Percentiles rank a stretch among this genome's conserved stretches.
phyloP scores from a whole-genome alignment of 345 rosid genomes.

The Eucalyptus victrix region DNA sequence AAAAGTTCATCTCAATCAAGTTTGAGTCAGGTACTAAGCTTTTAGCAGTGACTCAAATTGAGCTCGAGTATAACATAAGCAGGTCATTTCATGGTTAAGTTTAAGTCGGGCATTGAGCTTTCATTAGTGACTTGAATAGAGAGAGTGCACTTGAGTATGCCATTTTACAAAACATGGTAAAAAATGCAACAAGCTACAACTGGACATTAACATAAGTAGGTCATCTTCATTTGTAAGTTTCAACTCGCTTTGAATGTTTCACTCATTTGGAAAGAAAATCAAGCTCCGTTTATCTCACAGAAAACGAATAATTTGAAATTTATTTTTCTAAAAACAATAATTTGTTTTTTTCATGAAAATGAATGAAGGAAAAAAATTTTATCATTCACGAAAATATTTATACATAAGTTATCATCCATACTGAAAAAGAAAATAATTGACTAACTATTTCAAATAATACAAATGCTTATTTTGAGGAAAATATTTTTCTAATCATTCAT shows the following conservation, averaged over 20 bases:
- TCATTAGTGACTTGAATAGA: too few relatives aligned
- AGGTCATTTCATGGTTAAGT: neutral
- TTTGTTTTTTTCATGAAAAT: too few relatives aligned
- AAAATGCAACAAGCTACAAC: neutral
- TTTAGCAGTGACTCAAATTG: neutral
- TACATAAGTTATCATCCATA: neutral
- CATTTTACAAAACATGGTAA: neutral
- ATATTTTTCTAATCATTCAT: neutral
- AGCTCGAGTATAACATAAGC: rapidly evolving
- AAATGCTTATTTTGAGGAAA: neutral
- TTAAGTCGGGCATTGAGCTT: too few relatives aligned
- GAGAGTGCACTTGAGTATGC: neutral
- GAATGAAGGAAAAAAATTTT: too few relatives aligned
- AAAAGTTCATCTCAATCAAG: neutral
- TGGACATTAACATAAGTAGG: neutral
- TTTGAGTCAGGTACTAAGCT: neutral
- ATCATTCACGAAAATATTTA: neutral
- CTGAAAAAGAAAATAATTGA: neutral
- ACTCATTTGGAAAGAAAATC: neutral
- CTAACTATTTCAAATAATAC: neutral
- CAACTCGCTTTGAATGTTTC: neutral
- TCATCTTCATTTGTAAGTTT: neutral
- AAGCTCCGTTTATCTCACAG: rapidly evolving
- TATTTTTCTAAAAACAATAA: rapidly evolving
- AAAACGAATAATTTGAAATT: neutral